A percentile compares a stretch with the other conserved stretches of the same genome.
These are phyloP conservation scores for Drechslera avenae DNA, from an alignment of 2,329 filamentous ascomycete genomes.

Conservation along the genomic window DNA sequence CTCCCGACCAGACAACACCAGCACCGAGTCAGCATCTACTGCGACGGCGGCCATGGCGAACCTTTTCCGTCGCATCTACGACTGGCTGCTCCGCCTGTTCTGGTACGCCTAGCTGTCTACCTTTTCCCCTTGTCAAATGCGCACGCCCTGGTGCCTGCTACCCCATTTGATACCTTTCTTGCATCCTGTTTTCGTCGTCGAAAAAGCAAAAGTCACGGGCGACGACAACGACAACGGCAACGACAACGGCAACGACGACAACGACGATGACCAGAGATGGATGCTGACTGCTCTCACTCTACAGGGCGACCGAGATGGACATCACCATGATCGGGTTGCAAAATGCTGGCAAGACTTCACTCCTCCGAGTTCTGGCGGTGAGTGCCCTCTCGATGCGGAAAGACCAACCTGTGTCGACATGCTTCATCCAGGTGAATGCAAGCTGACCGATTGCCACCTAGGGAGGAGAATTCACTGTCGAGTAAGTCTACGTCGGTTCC, in stretches of 20 bases:
- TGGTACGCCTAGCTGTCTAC: slow-evolving; percentile 67
- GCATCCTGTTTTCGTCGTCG: slow-evolving; percentile 20
- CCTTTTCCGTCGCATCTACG: slow-evolving; percentile 92
- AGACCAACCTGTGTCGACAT: slow-evolving; percentile 34
- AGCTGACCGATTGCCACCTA: slow-evolving; percentile 53
- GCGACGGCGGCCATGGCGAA: slow-evolving; percentile 70
- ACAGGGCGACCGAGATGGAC: slow-evolving; percentile 98
- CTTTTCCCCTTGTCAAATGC: slow-evolving; percentile 13
- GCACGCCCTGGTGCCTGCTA: slow-evolving; percentile 31
- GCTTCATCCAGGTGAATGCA: slow-evolving; percentile 22
- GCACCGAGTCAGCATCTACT: slow-evolving; percentile 43
- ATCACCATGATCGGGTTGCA: slow-evolving; percentile 98
- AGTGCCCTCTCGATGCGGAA: slow-evolving; percentile 54
- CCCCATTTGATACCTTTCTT: slow-evolving; percentile 34
- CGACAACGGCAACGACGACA: no score
- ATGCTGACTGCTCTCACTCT: slow-evolving; percentile 30
- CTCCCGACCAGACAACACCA: slow-evolving; percentile 29
- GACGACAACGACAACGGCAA: slow-evolving; percentile 3
- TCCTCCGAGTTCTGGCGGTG: slow-evolving; percentile 93
- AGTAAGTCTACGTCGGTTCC: slow-evolving; percentile 68
- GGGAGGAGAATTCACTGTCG: slow-evolving; percentile 98
- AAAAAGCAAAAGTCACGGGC: slow-evolving; percentile 25
- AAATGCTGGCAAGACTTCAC: slow-evolving; percentile 96
- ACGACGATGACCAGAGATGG: slow-evolving; percentile 5
- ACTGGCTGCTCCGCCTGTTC: slow-evolving; percentile 97